phyloP scores from a whole-genome alignment of 176 grass and related monocot genomes.

The Poa pratensis region DNA sequence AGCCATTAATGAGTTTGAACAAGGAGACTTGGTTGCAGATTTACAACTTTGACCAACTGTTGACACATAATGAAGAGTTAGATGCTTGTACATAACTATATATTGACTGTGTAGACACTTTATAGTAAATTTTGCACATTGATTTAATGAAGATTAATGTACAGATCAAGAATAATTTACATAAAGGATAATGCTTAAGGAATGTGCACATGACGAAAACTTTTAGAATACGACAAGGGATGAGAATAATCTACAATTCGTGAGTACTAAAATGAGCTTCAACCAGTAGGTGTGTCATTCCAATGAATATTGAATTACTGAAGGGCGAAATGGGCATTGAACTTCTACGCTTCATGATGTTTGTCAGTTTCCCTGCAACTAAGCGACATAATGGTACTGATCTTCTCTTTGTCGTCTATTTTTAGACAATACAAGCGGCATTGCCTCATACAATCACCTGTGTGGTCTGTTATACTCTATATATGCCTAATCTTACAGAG shows the following conservation, averaged over 20 bases:
- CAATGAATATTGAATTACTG: conserved; percentile 3
- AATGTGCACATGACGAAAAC: not conserved
- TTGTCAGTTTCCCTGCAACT: conserved; percentile 27
- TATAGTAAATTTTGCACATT: not conserved
- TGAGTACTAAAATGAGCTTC: conserved; percentile 1
- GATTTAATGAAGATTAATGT: conserved; percentile 1
- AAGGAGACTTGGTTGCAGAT: not conserved
- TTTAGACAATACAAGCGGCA: not conserved
- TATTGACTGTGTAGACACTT: not conserved
- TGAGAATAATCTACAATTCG: not conserved
- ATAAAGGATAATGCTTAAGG: not conserved
- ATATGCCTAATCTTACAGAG: not conserved
- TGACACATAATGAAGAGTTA: not conserved
- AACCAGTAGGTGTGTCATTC: not conserved
- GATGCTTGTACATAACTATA: not conserved
- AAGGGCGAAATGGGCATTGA: not conserved
- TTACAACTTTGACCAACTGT: conserved; percentile 5
- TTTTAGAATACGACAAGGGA: not conserved
- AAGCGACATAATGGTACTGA: not conserved
- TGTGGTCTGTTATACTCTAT: not conserved
- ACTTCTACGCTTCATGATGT: not conserved
- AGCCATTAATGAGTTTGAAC: not conserved
- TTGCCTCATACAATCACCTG: not conserved
- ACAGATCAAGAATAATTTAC: not conserved
- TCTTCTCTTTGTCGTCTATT: not conserved